A percentile compares a stretch with the other conserved stretches of the same genome.
Conservation (phyloP, 225 moss, liverwort and hornwort genomes). For the Physcomitrium patens region DNA sequence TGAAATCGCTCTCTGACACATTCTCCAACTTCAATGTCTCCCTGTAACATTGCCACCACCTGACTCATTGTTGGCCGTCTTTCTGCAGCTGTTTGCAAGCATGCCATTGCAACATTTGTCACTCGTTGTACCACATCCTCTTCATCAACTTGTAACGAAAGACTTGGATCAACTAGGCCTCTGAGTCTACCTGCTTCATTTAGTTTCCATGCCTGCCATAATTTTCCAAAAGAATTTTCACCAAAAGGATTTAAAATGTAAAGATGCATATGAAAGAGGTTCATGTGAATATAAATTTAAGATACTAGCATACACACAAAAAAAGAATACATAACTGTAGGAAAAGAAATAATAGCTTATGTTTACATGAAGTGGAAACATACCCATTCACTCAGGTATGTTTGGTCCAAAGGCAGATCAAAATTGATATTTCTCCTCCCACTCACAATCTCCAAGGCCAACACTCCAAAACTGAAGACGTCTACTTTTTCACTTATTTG, state of each 20-base stretch:
- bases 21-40: conserved; percentile 5
- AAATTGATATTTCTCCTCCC: conserved; percentile 54
- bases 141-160: conserved; percentile 26
- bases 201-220: conserved; percentile 38
- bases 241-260: not conserved
- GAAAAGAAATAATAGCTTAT: too few species aligned
- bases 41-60: conserved; percentile 43
- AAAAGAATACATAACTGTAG: not conserved
- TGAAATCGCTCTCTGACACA: not conserved
- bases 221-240: not conserved
- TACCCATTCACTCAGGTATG: conserved; percentile 66
- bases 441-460: conserved; percentile 59
- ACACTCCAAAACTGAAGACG: conserved; percentile 61
- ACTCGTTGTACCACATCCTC: conserved; percentile 15
- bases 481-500: conserved; percentile 66
- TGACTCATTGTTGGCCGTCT: conserved; percentile 43
- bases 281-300: not conserved
- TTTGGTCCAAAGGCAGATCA: conserved; percentile 35
- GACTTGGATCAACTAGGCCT: conserved; percentile 23
- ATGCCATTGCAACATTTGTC: conserved; percentile 25
- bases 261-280: not conserved
- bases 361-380: not conserved
- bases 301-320: too few species aligned
- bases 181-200: conserved; percentile 11
- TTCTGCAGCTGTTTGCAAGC: conserved; percentile 21